Evolutionary conservation across 345 rosid genomes (phyloP).

Genomic region (Linum trigynum): DNA sequence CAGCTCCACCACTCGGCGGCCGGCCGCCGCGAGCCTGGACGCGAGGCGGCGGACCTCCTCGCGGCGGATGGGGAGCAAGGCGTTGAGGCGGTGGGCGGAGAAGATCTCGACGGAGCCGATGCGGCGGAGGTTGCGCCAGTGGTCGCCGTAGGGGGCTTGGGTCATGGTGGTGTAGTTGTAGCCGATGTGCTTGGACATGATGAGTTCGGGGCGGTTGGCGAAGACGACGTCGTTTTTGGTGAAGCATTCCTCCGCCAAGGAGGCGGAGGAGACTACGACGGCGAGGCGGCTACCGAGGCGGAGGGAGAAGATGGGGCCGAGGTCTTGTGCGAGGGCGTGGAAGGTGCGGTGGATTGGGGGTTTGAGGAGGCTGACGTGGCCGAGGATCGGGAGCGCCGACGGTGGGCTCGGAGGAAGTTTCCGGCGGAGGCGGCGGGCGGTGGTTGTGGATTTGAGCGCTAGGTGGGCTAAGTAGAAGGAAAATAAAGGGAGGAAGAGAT

Average conservation of each 20-base stretch:
- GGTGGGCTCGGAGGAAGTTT: slow-evolving; percentile 23
- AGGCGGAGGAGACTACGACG: slow-evolving; percentile 29
- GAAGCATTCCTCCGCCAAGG: slow-evolving; percentile 9
- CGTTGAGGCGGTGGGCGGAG: slow-evolving; percentile 15
- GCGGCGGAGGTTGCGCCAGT: too few relatives aligned
- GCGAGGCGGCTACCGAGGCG: background rate
- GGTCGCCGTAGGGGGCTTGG: too few relatives aligned
- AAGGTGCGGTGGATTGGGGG: too few relatives aligned
- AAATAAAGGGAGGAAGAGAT: slow-evolving; percentile 2
- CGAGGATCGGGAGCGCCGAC: too few relatives aligned
- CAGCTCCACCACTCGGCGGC: slow-evolving; percentile 10
- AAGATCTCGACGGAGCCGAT: too few relatives aligned
- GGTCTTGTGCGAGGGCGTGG: slow-evolving; percentile 19
- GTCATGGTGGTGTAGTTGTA: too few relatives aligned
- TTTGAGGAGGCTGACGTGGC: too few relatives aligned
- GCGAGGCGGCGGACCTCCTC: slow-evolving; percentile 35
- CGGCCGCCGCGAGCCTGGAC: slow-evolving; percentile 13
- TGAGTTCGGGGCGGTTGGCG: slow-evolving; percentile 27
- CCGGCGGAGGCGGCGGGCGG: too few relatives aligned
- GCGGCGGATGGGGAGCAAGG: slow-evolving; percentile 17
- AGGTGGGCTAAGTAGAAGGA: slow-evolving; percentile 8
- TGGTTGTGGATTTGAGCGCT: slow-evolving; percentile 14
- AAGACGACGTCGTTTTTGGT: too few relatives aligned
- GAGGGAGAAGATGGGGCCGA: slow-evolving; percentile 46
- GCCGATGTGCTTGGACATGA: slow-evolving; percentile 27